Conservation (phyloP, 805 yeast species). For the Ogataea naganishii region DNA sequence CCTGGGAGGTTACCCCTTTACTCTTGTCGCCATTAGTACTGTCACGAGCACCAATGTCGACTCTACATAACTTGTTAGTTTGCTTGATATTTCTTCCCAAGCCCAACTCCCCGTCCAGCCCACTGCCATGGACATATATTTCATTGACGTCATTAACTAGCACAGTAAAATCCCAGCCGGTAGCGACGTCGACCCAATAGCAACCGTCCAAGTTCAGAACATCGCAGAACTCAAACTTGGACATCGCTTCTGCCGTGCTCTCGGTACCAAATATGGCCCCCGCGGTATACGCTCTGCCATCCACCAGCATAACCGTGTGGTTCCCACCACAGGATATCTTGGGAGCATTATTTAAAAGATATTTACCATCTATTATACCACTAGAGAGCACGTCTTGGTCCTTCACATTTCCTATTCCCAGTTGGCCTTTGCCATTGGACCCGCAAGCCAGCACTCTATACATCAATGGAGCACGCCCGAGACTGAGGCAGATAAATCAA, state of each 20-base stretch:
- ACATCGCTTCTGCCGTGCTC: too few species aligned
- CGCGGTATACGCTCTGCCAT: slow-evolving; percentile 42
- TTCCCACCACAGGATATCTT: slow-evolving; percentile 77
- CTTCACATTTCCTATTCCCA: slow-evolving; percentile 49
- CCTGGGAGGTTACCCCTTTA: slow-evolving; percentile 5
- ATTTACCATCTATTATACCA: too few species aligned
- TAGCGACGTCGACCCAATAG: slow-evolving; percentile 39
- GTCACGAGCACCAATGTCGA: background rate
- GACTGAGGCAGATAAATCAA: too few species aligned
- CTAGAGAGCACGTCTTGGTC: slow-evolving; percentile 37
- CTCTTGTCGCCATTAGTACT: slow-evolving; percentile 1
- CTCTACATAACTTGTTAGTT: slow-evolving; percentile 6
- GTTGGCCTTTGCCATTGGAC: slow-evolving; percentile 74
- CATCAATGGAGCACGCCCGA: too few species aligned
- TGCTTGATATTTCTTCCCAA: slow-evolving; percentile 20
- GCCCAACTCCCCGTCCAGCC: slow-evolving; percentile 72
- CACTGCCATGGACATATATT: slow-evolving; percentile 52
- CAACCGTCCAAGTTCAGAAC: too few species aligned
- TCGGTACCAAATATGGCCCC: slow-evolving; percentile 63
- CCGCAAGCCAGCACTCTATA: slow-evolving; percentile 52
- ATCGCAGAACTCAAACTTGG: too few species aligned
- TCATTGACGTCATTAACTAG: slow-evolving; percentile 32
- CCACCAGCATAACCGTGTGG: slow-evolving; percentile 58
- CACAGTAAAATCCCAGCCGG: slow-evolving; percentile 78
- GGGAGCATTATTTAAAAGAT: too few species aligned